phyloP scores from a whole-genome alignment of 1,139 yeast species.

The Blastobotrys ciferrii region DNA sequence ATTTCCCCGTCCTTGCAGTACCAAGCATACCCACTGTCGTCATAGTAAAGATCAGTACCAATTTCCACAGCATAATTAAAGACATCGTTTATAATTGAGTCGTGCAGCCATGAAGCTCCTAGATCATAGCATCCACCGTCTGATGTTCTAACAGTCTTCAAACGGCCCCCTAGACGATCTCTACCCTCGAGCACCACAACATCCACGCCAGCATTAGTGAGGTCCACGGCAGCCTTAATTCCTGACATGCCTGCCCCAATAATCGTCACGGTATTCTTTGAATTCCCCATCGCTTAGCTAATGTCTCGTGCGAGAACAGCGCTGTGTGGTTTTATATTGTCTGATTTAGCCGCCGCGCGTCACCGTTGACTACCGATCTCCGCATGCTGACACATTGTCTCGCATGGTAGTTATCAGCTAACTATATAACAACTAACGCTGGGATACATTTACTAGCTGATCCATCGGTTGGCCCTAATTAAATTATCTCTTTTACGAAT shows the following conservation, averaged over 20 bases:
- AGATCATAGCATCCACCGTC: slow-evolving; percentile 27
- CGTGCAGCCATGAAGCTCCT: slow-evolving; percentile 93
- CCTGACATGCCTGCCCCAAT: slow-evolving; percentile 84
- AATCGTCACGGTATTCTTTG: slow-evolving; percentile 9
- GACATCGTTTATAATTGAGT: slow-evolving; percentile 62
- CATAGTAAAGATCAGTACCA: slow-evolving; percentile 43
- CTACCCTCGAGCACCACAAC: slow-evolving; percentile 57
- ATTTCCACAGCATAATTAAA: slow-evolving; percentile 41
- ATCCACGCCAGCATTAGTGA: slow-evolving; percentile 46
- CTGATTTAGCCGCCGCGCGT: not conserved
- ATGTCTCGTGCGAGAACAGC: too few relatives aligned
- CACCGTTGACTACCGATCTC: not conserved
- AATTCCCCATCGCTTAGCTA: not conserved
- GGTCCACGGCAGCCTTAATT: slow-evolving; percentile 66
- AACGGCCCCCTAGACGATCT: slow-evolving; percentile 54
- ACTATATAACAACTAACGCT: not conserved
- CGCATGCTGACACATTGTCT: not conserved
- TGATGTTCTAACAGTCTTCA: slow-evolving; percentile 9
- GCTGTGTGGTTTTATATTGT: not conserved
- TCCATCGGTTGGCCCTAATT: too few relatives aligned
- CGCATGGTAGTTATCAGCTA: not conserved
- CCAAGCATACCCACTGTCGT: slow-evolving; percentile 43
- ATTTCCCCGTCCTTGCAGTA: slow-evolving; percentile 37
- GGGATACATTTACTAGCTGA: too few relatives aligned
- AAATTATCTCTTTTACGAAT: too few relatives aligned